Evolutionary conservation across 768 basidiomycete species (phyloP).

Genomic region (Russula sp.): DNA sequence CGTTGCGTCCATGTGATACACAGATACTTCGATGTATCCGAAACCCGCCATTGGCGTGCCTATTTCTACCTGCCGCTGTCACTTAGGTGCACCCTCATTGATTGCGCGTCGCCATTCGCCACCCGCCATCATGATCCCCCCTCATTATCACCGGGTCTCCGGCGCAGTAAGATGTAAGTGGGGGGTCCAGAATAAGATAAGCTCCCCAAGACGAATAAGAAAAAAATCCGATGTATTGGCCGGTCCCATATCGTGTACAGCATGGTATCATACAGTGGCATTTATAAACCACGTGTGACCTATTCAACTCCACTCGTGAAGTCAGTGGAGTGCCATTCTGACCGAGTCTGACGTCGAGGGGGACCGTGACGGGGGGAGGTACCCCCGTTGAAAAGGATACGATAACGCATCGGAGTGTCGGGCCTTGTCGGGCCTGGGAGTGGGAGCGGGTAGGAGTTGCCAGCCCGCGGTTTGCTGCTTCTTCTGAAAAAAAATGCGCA

Average conservation of each 20-base stretch:
- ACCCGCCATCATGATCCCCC: no score
- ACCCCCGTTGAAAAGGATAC: no score
- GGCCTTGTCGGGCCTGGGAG: background rate
- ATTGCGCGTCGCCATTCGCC: background rate
- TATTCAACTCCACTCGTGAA: background rate
- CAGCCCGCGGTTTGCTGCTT: background rate
- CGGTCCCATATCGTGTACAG: no score
- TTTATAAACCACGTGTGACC: no score
- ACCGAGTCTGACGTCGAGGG: background rate
- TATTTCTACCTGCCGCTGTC: background rate
- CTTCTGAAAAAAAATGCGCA: background rate
- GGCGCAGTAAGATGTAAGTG: background rate
- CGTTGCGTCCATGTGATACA: background rate
- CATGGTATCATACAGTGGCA: no score
- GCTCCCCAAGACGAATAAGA: background rate
- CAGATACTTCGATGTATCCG: slow-evolving; percentile 2
- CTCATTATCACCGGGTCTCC: background rate
- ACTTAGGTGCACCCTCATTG: background rate
- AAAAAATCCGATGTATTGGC: background rate
- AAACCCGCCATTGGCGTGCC: background rate
- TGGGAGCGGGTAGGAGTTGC: background rate
- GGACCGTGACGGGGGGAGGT: background rate
- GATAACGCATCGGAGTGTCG: no score
- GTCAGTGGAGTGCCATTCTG: background rate
- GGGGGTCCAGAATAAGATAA: background rate